These are phyloP conservation scores for Trichoderma hamatum DNA, from an alignment of 2,329 filamentous ascomycete genomes.

Conservation along the genomic window DNA sequence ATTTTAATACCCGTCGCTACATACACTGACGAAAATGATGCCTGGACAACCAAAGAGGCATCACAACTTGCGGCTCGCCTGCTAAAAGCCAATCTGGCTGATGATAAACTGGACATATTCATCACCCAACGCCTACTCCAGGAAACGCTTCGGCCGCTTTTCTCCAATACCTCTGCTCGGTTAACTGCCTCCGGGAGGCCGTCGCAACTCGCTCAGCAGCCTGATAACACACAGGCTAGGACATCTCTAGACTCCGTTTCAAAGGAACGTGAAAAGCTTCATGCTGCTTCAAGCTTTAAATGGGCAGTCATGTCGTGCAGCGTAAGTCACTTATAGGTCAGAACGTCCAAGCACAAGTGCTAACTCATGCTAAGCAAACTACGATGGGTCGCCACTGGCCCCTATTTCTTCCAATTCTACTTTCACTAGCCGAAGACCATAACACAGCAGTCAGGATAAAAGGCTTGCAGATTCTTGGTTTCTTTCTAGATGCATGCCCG, in stretches of 20 bases:
- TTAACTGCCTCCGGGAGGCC: slow-evolving; percentile 39
- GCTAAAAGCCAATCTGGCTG: slow-evolving; percentile 36
- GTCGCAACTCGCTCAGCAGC: slow-evolving; percentile 19
- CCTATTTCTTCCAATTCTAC: slow-evolving; percentile 68
- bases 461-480: slow-evolving; percentile 58
- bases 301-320: slow-evolving; percentile 62
- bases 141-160: slow-evolving; percentile 67
- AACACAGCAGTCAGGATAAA: slow-evolving; percentile 54
- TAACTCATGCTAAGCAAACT: slow-evolving; percentile 9
- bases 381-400: slow-evolving; percentile 58
- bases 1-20: slow-evolving; percentile 40
- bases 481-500: slow-evolving; percentile 60
- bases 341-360: neutral
- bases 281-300: slow-evolving; percentile 33
- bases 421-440: slow-evolving; percentile 69
- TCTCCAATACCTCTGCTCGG: slow-evolving; percentile 58
- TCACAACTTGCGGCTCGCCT: slow-evolving; percentile 39
- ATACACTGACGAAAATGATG: slow-evolving; percentile 38
- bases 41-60: slow-evolving; percentile 45
- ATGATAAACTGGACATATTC: slow-evolving; percentile 39
- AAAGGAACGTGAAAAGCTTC: slow-evolving; percentile 33
- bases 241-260: slow-evolving; percentile 28
- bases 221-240: neutral
- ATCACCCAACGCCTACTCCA: slow-evolving; percentile 62
- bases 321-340: slow-evolving; percentile 41